Conservation (phyloP, 2,329 filamentous ascomycete species). For the Aphanocladium album region DNA sequence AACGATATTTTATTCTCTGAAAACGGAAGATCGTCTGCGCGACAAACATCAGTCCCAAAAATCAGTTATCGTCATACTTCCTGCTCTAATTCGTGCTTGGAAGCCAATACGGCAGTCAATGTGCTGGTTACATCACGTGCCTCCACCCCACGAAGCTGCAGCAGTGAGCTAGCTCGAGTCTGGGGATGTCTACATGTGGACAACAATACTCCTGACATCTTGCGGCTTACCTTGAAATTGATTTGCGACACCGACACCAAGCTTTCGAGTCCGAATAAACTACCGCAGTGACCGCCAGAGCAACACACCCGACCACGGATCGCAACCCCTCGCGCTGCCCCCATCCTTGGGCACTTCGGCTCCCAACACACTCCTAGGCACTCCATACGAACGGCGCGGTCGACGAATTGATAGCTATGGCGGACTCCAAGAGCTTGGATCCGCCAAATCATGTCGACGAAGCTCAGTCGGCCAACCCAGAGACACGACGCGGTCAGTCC, state of each 20-base stretch:
- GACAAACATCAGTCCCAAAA: too few species aligned
- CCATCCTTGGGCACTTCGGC: not conserved
- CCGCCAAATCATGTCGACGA: not conserved
- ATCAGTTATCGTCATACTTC: too few species aligned
- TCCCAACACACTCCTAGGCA: not conserved
- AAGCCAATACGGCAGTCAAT: too few species aligned
- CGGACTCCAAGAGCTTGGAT: not conserved
- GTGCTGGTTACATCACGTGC: not conserved
- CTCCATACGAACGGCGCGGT: not conserved
- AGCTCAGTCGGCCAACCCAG: not conserved
- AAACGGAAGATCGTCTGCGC: too few species aligned
- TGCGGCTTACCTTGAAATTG: not conserved
- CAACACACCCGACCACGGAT: not conserved
- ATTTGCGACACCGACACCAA: not conserved
- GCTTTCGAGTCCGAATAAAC: not conserved
- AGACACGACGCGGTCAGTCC: slow-evolving; percentile 24
- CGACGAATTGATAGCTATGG: not conserved
- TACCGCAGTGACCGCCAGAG: not conserved
- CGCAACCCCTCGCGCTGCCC: not conserved
- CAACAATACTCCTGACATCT: not conserved
- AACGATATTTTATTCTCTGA: too few species aligned
- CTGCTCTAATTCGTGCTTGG: too few species aligned
- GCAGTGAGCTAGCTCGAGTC: not conserved
- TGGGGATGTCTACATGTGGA: not conserved
- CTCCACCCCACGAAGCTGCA: not conserved